phyloP scores from a whole-genome alignment of 805 yeast genomes.

The Nakazawaea populi region DNA sequence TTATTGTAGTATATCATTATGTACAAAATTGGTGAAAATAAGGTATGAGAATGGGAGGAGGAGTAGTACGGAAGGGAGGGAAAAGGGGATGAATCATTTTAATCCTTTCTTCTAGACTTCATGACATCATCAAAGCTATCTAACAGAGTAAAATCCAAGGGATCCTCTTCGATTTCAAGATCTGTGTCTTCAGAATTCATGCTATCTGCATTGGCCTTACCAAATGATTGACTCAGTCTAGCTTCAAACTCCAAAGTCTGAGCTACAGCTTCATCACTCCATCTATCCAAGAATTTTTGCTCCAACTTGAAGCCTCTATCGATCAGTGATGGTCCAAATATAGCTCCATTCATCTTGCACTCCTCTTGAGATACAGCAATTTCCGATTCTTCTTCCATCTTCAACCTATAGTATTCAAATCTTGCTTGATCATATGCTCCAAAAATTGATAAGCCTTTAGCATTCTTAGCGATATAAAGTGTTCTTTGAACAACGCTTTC shows the following conservation, averaged over 20 bases:
- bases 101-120: not conserved
- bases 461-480: conserved; percentile 41
- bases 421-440: conserved; percentile 84
- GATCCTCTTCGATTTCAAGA: conserved; percentile 19
- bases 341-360: conserved; percentile 78
- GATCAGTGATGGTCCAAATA: conserved; percentile 54
- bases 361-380: conserved; percentile 74
- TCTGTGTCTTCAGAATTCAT: conserved; percentile 21
- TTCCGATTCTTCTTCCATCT: conserved; percentile 80
- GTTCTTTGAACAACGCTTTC: conserved; percentile 82
- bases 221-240: conserved; percentile 17
- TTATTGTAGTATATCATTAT: too few species aligned
- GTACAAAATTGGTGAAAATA: not conserved
- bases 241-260: conserved; percentile 54
- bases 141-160: conserved; percentile 10
- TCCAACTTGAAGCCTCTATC: conserved; percentile 69
- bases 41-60: too few species aligned
- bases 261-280: conserved; percentile 68
- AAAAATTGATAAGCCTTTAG: conserved; percentile 30
- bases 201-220: conserved; percentile 13
- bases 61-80: not conserved
- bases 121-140: conserved; percentile 3
- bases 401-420: conserved; percentile 78
- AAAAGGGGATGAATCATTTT: not conserved
- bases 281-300: conserved; percentile 60